phyloP scores from a whole-genome alignment of 805 yeast genomes.

The Kuraishia piskuri region DNA sequence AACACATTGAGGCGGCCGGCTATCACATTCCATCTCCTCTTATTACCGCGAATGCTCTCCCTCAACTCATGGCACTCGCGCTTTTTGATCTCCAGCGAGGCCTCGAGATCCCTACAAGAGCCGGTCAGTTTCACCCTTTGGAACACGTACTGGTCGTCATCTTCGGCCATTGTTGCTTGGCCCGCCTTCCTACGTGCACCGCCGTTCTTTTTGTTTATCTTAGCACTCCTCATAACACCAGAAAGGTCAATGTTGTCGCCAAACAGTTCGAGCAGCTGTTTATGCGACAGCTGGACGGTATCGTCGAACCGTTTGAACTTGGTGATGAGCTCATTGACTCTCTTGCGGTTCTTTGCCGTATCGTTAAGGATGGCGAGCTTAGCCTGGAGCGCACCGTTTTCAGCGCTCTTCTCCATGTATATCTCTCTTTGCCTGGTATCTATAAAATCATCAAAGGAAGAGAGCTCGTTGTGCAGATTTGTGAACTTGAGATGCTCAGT shows the following conservation, averaged over 20 bases:
- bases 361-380: constrained; percentile 15
- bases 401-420: constrained; percentile 13
- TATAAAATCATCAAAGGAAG: constrained; percentile 11
- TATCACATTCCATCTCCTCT: constrained; percentile 1
- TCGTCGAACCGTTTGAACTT: constrained; percentile 14
- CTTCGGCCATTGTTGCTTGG: constrained; percentile 1
- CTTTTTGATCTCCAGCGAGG: background rate
- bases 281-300: constrained; percentile 12
- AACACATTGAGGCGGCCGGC: background rate
- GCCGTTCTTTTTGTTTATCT: background rate
- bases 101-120: background rate
- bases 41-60: background rate
- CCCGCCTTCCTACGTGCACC: background rate
- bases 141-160: constrained; percentile 13
- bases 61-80: background rate
- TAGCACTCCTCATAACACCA: constrained; percentile 15
- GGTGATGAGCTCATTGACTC: constrained; percentile 15
- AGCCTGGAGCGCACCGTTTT: constrained; percentile 11
- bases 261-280: constrained; percentile 18
- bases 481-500: constrained; percentile 13
- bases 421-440: constrained; percentile 11
- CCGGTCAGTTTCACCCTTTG: background rate
- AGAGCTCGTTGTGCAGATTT: constrained; percentile 8
- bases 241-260: constrained; percentile 16
- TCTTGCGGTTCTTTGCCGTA: constrained; percentile 14